Base-by-base conservation (phyloP, 2,329 filamentous ascomycete species). In the Fusarium cyanostomum region DNA sequence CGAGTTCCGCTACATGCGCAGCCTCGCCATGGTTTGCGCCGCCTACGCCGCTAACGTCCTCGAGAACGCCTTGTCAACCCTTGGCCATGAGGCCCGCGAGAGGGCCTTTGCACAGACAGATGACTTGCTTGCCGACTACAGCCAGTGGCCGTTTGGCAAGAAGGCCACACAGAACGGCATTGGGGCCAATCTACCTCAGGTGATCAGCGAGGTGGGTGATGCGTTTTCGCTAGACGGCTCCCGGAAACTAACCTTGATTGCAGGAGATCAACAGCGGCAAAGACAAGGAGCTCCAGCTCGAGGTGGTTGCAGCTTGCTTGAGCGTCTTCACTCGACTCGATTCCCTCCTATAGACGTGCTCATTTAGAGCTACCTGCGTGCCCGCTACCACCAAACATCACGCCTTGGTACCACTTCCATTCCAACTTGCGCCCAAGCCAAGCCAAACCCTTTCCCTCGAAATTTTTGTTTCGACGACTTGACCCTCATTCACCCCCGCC, bases 301-400 rank as follows among this genome's bases (percentile, higher is more conserved):
- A 99, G 86, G 94, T 97, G 73, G 92, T 99, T 51, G 94, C 95
- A 49, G 95, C 95, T 69, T 98, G 95, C 78, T 81, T 99, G 77
- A 97, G 91, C 80, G 95, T 99, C 73, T 99, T 99, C 78, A 99
- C 95, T 66, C 88, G 94, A 75, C 90, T 99, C 72, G 95, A 99
- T 81, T 98, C 95, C 48, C 84, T 99, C 62, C 89, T 99, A 76
- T 99, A 86, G 81, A 59, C 49, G 31, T 34, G 13, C 30, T 28
- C 33, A 33, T 15, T 33, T 46, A 44, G n/a, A 34, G 45, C 41
- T 44, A 44, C 41, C 31, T 43, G 49, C 51, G 56, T 59, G 45
- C 37, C 43, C 48, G 37, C 59, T 55, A 46, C 51, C 35, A 51
- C 56, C 37, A 52, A 59, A 53, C 49, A 53, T 39, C 38, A 51